Conservation (phyloP, 192 early-diverging fungal species). For the Coemansia sp. region DNA sequence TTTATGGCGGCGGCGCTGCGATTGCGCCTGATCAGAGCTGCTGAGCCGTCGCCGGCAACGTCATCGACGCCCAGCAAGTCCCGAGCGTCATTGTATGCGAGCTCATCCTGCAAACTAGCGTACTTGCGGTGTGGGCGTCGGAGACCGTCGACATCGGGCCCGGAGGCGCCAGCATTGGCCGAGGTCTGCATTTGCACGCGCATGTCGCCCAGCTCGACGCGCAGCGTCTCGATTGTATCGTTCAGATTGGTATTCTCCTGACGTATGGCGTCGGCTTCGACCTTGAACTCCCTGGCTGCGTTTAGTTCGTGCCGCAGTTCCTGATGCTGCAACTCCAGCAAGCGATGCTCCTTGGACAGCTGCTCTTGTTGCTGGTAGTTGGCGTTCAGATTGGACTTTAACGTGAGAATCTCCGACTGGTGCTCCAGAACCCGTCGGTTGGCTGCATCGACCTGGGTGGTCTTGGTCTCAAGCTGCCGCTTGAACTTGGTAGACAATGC, state of each 20-base stretch:
- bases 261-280: constrained; percentile 12
- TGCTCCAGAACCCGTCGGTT: constrained; percentile 22
- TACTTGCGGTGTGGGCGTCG: constrained; percentile 16
- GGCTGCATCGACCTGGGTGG: constrained; percentile 15
- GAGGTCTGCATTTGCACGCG: constrained; percentile 20
- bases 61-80: constrained; percentile 39
- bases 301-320: constrained; percentile 37
- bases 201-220: constrained; percentile 32
- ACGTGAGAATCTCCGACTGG: constrained; percentile 28
- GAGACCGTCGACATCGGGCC: background rate
- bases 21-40: background rate
- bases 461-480: constrained; percentile 36
- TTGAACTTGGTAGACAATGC: constrained; percentile 30
- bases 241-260: constrained; percentile 32
- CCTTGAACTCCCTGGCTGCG: constrained; percentile 25
- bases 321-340: constrained; percentile 25
- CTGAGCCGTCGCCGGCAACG: background rate
- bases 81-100: constrained; percentile 19
- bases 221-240: constrained; percentile 27
- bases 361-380: constrained; percentile 35
- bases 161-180: background rate
- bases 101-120: constrained; percentile 44
- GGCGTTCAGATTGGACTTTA: constrained; percentile 21
- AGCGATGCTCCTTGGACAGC: constrained; percentile 23
- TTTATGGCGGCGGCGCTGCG: background rate